Percentiles rank a stretch among this genome's conserved stretches.
phyloP scores from a whole-genome alignment of 1,139 yeast genomes.

The Kurtzmaniella quercitrusa region DNA sequence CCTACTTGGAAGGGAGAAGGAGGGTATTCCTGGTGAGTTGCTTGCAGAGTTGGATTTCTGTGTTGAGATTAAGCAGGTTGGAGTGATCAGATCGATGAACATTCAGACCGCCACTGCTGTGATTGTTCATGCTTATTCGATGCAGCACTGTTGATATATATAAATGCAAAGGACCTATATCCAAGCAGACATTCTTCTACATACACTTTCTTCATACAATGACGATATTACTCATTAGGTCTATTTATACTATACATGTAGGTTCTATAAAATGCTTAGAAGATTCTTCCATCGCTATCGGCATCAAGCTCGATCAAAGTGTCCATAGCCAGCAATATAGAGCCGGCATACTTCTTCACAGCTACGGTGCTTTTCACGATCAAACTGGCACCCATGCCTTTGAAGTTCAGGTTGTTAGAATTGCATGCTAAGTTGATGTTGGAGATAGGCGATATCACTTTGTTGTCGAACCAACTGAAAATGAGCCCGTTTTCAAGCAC shows the following conservation, averaged over 20 bases:
- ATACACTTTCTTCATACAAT: too few relatives aligned
- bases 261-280: constrained; percentile 10
- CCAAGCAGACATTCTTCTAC: too few relatives aligned
- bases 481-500: constrained; percentile 81
- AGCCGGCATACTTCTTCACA: constrained; percentile 33
- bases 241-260: constrained; percentile 3
- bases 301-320: constrained; percentile 36
- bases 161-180: too few relatives aligned
- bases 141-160: constrained; percentile 59
- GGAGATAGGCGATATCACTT: constrained; percentile 60
- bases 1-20: constrained; percentile 79
- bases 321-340: constrained; percentile 36
- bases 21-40: constrained; percentile 86
- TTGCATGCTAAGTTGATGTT: constrained; percentile 48
- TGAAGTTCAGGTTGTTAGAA: constrained; percentile 38
- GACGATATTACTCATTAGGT: constrained; percentile 4
- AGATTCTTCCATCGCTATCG: constrained; percentile 25
- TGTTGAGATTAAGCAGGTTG: constrained; percentile 87
- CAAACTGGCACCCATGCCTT: constrained; percentile 29
- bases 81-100: constrained; percentile 91
- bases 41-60: constrained; percentile 81
- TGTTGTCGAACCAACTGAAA: constrained; percentile 62
- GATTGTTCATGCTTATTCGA: constrained; percentile 83
- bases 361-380: constrained; percentile 26
- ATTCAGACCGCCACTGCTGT: constrained; percentile 96